Evolutionary conservation across 2,329 filamentous ascomycete species (phyloP), one percentile per base, ranked within the genome.

Genomic region (Trichoderma afroharzianum): DNA sequence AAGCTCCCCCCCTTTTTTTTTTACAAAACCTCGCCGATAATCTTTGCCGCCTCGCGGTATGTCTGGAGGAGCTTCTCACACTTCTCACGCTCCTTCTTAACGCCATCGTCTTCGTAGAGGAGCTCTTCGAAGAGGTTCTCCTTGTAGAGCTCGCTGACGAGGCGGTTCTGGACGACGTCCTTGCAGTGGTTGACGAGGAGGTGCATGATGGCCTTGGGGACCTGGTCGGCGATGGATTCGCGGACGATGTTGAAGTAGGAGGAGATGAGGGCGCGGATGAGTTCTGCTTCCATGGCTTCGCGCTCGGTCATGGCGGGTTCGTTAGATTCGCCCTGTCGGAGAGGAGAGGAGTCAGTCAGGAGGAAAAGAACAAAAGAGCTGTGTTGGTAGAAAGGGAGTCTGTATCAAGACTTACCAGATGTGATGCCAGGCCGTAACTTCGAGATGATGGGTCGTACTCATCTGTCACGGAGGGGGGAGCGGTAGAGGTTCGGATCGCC

Each of bases 191-290:
- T 99, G 79, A 99, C 96, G 39, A 99, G 88, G 61, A 99, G 89
- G 81, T 99, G 96, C 96, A 99, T 99, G 76, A 99, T 92, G 6
- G 96, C 96, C 84, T 99, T 99, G 75, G 96, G 96, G 12, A 99
- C 96, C 83, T 98, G 95, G 80, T 99, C 96, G 58, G 95, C 95
- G 77, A 98, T 97, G n/a, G 94, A 95, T 83, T 99, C 96, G 74
- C 96, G 93, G 61, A 99, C 96, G 78, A 99, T 99, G 81, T 97
- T 97, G 86, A 99, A 99, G 86, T 99, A 99, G 1, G 95, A 98
- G 36, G 93, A 97, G 81, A 99, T 99, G 71, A 99, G 89, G 61
- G 95, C 93, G 61, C 95, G 92, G 80, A 99, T 99, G 53, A 99
- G 90, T 82, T 99, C 96, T 11, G 96, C 98, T 84, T 99, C 96